Evolutionary conservation across 345 rosid genomes (phyloP), one percentile per base, ranked within the genome.

Genomic region (Lepidium aucheri): DNA sequence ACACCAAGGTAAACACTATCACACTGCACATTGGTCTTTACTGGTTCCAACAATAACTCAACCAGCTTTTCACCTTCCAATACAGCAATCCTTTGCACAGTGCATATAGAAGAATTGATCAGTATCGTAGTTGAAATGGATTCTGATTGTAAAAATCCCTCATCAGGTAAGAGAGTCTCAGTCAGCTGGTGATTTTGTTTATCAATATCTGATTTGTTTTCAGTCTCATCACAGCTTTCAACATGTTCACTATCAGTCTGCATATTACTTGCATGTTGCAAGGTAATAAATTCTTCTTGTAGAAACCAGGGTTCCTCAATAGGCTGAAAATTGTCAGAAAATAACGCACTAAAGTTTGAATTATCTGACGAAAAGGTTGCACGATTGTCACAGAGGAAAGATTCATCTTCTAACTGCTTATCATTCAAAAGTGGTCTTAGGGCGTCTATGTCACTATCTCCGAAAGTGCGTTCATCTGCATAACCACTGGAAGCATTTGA

Each of bases 1-100:
- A 88, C 84, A 13, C 98, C 97, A 50, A 93, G 75, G 75, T 93
- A 93, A 53, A 93, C 86, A 79, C 87, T 93, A 75, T 93, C 97
- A 81, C 96, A 88, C 77, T 80, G 94, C 61, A 90, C 98, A 39
- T 84, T 83, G 67, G 76, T 83, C 81, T 93, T 93, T 54, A 90
- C 96, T 52, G 98, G 98, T 79, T 93, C 95, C 65, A 90, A 78
- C 68, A 93, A 77, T 72, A 93, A 75, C 79, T 93, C 98, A 58
- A 90, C 98, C 78, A 93, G 77, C 64, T 90, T 84, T 44, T 74
- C 94, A 77, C 85, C 88, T 78, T 93, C 98, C 80, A 93, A 18
- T 43, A 90, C 85, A 73, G 97, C 98, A 79, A 93, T 86, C 85
- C 97, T 83, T 84, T 90, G 98, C 89, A 90, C 80, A 11, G 97